Evolutionary conservation across 2,329 filamentous ascomycete species (phyloP), one percentile per base, ranked within the genome.

Genomic region (Tympanopsis confertula): DNA sequence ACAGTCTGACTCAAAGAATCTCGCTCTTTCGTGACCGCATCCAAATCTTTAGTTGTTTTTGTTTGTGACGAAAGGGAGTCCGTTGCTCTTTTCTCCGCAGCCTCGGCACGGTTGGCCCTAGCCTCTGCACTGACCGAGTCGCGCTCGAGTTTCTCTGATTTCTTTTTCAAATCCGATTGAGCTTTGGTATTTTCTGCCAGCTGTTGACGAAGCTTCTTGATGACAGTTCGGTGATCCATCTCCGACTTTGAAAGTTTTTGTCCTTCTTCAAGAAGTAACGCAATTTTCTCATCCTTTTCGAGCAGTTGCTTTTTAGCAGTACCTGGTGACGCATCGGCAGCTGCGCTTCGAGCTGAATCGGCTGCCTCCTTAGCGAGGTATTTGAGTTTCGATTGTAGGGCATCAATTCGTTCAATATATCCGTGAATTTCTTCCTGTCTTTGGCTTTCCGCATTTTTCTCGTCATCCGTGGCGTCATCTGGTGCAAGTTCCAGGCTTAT

Each of bases 241-340:
- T 98, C 91, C 0, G 75, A 83, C 48, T 82, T 84, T 2, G 86
- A 88, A 5, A 96, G 68, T 46, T 82, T 87, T 49, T 91, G 84
- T 1, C 93, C 91, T 62, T 98, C 91, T 48, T 94, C 82, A 68
- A 98, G 83, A 12, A 98, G 65, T 35, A 88, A 64, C 3, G 88
- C 86, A 49, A 96, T 93, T 54, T 85, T 85, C 48, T 89, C 80
- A 49, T 96, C 88, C 52, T 87, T 94, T 50, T 94, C 87, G 1
- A 86, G 83, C 13, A 96, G 57, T 51, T 84, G 87, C 55, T 81
- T 85, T 45, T 94, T 84, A 2, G 68, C 40, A 39, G 78, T 84
- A 4, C 82, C 82, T 0, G 73, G 53, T 2, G 72, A 63, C 1
- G 82, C 76, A 18, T 69, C 63, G n/a, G 69, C 62, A 2, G 75